Evolutionary conservation across 2,329 filamentous ascomycete species (phyloP), one percentile per base, ranked within the genome.

Genomic region (Aspergillus spinulosporus): DNA sequence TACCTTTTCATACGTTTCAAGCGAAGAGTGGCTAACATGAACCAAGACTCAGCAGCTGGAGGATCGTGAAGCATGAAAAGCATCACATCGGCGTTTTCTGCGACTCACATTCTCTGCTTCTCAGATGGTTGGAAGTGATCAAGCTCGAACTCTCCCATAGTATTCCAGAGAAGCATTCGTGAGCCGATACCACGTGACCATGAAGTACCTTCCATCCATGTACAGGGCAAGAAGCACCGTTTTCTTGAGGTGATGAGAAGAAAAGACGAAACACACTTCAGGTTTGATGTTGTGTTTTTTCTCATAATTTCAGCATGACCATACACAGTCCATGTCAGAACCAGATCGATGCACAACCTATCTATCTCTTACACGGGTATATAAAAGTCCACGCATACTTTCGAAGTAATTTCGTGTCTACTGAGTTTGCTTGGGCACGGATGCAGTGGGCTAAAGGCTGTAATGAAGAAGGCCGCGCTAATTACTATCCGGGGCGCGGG

Each of bases 391-490:
- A 45, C 14, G 43, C 43, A 45, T 45, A 21, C 21, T 21, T 21
- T 21, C 21, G 21, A 21, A 21, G 34, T 37, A 9, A 11, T 9
- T 37, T 12, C n/a, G 8, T 8, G 43, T 31, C 5, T 11, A 31
- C 6, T 45, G 7, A 49, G 14, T 39, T 12, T 49, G 40, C 56
- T 66, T 59, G 60, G 64, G 64, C 62, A 66, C 51, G 52, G 59
- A 62, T 64, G 62, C 62, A 64, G 61, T 56, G 59, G 47, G 46
- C 46, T 28, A 49, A 59, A 52, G 43, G 44, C 34, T 45, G 42
- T 47, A 52, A 54, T 50, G 43, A 42, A 45, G 12, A 31, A 57
- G 37, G 49, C 52, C 12, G 37, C 50, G 52, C 40, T 32, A 52
- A 43, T 54, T 46, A 34, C 51, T 46, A 37, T 44, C 52, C 54